phyloP scores from a whole-genome alignment of 2,329 filamentous ascomycete species.

The Fusarium sp. region DNA sequence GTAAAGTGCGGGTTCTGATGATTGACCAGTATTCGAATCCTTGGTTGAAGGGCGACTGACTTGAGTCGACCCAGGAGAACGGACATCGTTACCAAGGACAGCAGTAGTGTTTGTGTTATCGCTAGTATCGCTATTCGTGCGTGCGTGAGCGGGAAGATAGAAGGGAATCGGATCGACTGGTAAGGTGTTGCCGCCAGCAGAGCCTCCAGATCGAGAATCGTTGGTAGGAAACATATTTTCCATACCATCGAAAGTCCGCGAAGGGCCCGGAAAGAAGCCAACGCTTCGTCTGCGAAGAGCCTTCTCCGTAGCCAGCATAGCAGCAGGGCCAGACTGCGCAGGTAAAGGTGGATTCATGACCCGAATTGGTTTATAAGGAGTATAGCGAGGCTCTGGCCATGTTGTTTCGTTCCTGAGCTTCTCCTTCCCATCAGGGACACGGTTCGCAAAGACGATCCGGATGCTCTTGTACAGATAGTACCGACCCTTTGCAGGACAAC shows the following conservation, averaged over 20 bases:
- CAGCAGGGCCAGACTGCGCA: constrained; percentile 55
- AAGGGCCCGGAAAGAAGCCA: constrained; percentile 57
- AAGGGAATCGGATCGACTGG: constrained; percentile 66
- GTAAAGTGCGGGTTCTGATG: constrained; percentile 59
- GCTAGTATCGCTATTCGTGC: constrained; percentile 50
- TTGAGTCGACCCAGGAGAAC: constrained; percentile 47
- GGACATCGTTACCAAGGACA: constrained; percentile 33
- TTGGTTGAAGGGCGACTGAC: constrained; percentile 52
- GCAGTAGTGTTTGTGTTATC: constrained; percentile 46
- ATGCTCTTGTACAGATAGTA: constrained; percentile 94
- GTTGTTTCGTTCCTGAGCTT: constrained; percentile 91
- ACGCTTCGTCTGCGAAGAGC: constrained; percentile 68
- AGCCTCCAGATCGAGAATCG: constrained; percentile 30
- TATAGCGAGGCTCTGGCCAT: constrained; percentile 87
- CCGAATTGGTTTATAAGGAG: constrained; percentile 78
- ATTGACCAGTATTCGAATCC: constrained; percentile 48
- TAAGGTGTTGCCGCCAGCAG: constrained; percentile 48
- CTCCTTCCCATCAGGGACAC: constrained; percentile 95
- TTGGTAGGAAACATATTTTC: constrained; percentile 44
- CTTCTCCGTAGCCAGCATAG: constrained; percentile 69
- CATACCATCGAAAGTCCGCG: constrained; percentile 52
- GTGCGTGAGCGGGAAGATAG: constrained; percentile 52
- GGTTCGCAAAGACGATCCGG: constrained; percentile 94
- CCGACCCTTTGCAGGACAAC: constrained; percentile 82
- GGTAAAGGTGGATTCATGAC: constrained; percentile 60